Base-by-base conservation (phyloP, 768 basidiomycete genomes). In the Lentinula aciculospora region DNA sequence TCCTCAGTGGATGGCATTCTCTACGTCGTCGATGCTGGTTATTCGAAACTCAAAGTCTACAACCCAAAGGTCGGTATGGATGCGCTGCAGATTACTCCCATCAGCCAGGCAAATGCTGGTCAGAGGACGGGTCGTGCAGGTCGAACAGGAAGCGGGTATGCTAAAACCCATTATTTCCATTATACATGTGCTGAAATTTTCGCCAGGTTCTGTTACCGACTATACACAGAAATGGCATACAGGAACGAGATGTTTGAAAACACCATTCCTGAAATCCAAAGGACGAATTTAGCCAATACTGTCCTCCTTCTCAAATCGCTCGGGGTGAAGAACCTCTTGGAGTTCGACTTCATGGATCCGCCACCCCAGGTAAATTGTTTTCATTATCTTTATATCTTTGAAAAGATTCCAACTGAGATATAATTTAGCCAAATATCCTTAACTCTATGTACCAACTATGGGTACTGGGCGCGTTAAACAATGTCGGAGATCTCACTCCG, bases 281-380 rank as follows among this genome's bases (percentile, higher is more conserved):
- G 97, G 46, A 99, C 97, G 9, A 98, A 99, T 72, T 72, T 99
- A 57, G 95, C 97, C 19, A 98, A 99, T 66, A 99, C 96, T 0
- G 97, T 98, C 0, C 72, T 98, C 21, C 72, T 98, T 36, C 79
- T 99, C 58, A 99, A 98, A 69, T 95, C 95, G 3, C 78, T 99
- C 4, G 96, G 97, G 9, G 97, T 99, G 40, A 97, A 97, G 76
- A 94, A 98, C 68, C 73, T 98, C 40, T 80, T 99, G 21, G 96
- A 99, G 72, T 99, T 98, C 67, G 96, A 98, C 72, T 99, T 99
- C 68, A 98, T 99, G 97, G 97, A 99, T 69, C 97, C 97, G n/a
- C 97, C 97, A 21, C 97, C 97, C n/a, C 94, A 96, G 81, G 92
- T 88, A 64, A 56, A n/a, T n/a, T n/a, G 70, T 62, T 47, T 19